A percentile compares a stretch with the other conserved stretches of the same genome.
Evolutionary conservation across 2,329 filamentous ascomycete species (phyloP).

Genomic region (Claviceps paspali): DNA sequence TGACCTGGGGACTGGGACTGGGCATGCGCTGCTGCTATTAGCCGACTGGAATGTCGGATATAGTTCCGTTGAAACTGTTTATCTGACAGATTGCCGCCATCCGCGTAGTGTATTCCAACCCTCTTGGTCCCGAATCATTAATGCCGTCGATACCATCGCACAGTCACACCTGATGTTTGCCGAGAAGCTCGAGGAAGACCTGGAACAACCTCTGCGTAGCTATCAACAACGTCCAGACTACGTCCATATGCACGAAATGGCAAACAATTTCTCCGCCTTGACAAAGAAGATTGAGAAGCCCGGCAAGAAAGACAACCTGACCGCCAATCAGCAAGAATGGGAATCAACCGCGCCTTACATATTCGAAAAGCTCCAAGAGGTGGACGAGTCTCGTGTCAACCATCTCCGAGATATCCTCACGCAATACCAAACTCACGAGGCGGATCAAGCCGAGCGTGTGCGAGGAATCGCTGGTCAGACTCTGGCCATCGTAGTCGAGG

Average conservation of each 20-base stretch:
- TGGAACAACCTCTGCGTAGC: conserved; percentile 67
- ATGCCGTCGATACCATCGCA: conserved; percentile 65
- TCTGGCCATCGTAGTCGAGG: conserved; percentile 68
- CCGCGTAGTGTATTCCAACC: conserved; percentile 62
- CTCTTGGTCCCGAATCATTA: conserved; percentile 79
- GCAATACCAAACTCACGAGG: conserved; percentile 83
- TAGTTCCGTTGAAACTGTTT: neutral
- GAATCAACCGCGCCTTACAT: conserved; percentile 88
- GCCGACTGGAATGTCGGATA: neutral
- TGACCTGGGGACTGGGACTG: no score
- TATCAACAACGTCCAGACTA: conserved; percentile 66
- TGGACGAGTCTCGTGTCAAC: conserved; percentile 81
- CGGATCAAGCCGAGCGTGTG: conserved; percentile 68
- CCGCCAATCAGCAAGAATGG: conserved; percentile 76
- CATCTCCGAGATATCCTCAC: conserved; percentile 82
- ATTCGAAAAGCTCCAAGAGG: conserved; percentile 79
- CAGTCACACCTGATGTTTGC: conserved; percentile 71
- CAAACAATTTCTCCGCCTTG: conserved; percentile 63
- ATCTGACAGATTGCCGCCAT: conserved; percentile 5
- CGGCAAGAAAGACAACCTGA: conserved; percentile 60
- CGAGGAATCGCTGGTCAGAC: conserved; percentile 63
- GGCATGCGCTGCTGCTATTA: no score
- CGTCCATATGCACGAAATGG: conserved; percentile 64
- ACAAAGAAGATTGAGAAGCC: conserved; percentile 82
- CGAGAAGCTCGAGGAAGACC: conserved; percentile 70